Base-by-base conservation (phyloP, 2,329 filamentous ascomycete genomes). In the Fusarium sp. region DNA sequence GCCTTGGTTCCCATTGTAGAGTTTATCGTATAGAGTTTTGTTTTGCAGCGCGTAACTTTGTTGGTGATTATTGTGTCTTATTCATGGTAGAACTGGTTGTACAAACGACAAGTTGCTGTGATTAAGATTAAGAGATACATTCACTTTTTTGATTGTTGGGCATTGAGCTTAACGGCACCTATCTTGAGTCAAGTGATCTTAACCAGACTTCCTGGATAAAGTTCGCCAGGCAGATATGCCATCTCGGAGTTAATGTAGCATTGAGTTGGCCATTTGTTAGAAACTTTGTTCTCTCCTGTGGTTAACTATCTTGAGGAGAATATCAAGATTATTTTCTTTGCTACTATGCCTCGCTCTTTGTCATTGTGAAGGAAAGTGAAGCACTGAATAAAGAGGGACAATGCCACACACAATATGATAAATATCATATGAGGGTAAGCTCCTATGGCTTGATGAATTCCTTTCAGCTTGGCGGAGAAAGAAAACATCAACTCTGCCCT, bases 401-500 rank as follows among this genome's bases (percentile, higher is more conserved):
- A 4, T 46, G 1, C 6, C 4, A 11, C 6, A 46, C 4, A 10
- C 7, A n/a, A 27, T 25, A 5, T 3, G 14, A n/a, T 25, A 1
- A 3, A 5, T n/a, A 10, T 46, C 7, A 1, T 1, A 25, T 2
- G 10, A n/a, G 20, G 1, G 20, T 25, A 7, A 44, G 6, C 40
- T 42, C 11, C 6, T 4, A 42, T 9, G 38, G 13, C 2, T 6
- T n/a, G 4, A 46, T 3, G 13, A 4, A 23, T 44, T 44, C 40
- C 13, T 14, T 25, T 44, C 20, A 23, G 9, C 40, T 9, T 8
- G 2, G 13, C 10, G 6, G 20, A 25, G 7, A 25, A 25, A 14
- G 40, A 40, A 3, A 40, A 18, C 3, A 2, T 7, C 11, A 2
- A 29, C 2, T 0, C 27, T 2, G 4, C 4, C 2, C 9, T 29